Evolutionary conservation across 2,329 filamentous ascomycete genomes (phyloP), one percentile per base, ranked within the genome.

Genomic region (Pestalotiopsis sp.): DNA sequence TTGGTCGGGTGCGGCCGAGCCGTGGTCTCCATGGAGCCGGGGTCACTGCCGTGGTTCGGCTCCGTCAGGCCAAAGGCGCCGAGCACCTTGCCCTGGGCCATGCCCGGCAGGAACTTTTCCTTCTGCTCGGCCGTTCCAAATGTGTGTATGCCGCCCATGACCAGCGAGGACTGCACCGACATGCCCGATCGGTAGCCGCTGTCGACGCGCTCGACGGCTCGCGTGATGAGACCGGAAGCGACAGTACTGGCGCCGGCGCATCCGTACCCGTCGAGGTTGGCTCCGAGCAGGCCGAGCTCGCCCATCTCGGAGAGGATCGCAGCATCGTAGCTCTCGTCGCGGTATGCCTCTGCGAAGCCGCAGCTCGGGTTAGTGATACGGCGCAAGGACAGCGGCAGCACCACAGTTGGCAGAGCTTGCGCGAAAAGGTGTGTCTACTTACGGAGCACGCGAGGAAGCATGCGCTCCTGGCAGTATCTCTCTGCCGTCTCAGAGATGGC

Each of bases 231-330:
- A 25, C 94, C 94, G n/a, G 92, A 92, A 9, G 94, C 94, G 60
- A 97, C 93, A 66, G 91, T 95, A 72, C 93, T 95, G 31, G 93
- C 92, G 66, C 94, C 94, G 4, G 94, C 94, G 79, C 95, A 97
- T 38, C 90, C 94, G 76, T 97, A 96, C 20, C 94, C 95, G 71
- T 95, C 84, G 70, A 97, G 95, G 20, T 90, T 95, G 65, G 95
- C 91, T 66, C 95, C 94, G 3, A 97, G 85, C 0, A 97, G 86
- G n/a, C 95, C 95, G 9, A 97, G 84, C 78, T 96, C 93, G 58
- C 95, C 94, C 94, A 97, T 97, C 82, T 97, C 94, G 79, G 91
- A 87, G 39, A 97, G 86, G 70, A 97, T 97, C 75, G 91, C 91
- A 75, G 88, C 87, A 80, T 97, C 94, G 82, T 95, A 97, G 77